Conservation (phyloP, 441 rosid species). For the Populus hybrid region DNA sequence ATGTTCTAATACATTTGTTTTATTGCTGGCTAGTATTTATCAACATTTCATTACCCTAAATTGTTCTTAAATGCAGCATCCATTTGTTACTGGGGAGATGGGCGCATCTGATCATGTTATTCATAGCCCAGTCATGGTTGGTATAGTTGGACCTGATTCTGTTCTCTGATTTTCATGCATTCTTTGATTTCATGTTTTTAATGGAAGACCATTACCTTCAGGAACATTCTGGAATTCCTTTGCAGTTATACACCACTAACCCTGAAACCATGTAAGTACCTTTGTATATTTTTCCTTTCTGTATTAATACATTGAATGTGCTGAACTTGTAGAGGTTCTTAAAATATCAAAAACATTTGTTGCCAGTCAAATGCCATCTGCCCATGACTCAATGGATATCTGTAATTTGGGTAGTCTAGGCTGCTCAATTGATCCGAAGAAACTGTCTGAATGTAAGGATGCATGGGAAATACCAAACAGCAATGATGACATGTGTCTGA, state of each 20-base stretch:
- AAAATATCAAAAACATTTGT: conserved; percentile 14
- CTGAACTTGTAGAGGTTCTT: conserved; percentile 7
- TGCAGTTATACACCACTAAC: conserved; percentile 17
- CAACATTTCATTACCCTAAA: conserved; percentile 2
- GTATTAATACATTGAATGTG: conserved; percentile 8
- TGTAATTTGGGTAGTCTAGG: conserved; percentile 67
- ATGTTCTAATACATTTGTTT: conserved; percentile 4
- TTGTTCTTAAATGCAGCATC: conserved; percentile 62
- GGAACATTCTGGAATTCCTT: conserved; percentile 38
- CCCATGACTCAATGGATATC: conserved; percentile 40
- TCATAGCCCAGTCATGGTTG: conserved; percentile 32
- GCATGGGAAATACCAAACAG: conserved; percentile 29
- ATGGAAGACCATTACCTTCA: conserved; percentile 20
- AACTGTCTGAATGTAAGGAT: conserved; percentile 29
- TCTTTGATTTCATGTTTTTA: background rate
- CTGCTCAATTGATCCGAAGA: conserved; percentile 43
- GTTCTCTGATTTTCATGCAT: background rate
- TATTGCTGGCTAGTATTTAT: background rate
- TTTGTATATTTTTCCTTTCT: conserved; percentile 13
- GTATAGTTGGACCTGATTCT: conserved; percentile 17
- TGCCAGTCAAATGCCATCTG: conserved; percentile 39
- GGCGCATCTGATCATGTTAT: conserved; percentile 28
- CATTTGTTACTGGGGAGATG: conserved; percentile 55
- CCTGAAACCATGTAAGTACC: conserved; percentile 36
- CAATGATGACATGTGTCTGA: conserved; percentile 69